These are phyloP conservation scores for Pyricularia sp. DNA, from an alignment of 2,329 filamentous ascomycete genomes.

Conservation along the genomic window DNA sequence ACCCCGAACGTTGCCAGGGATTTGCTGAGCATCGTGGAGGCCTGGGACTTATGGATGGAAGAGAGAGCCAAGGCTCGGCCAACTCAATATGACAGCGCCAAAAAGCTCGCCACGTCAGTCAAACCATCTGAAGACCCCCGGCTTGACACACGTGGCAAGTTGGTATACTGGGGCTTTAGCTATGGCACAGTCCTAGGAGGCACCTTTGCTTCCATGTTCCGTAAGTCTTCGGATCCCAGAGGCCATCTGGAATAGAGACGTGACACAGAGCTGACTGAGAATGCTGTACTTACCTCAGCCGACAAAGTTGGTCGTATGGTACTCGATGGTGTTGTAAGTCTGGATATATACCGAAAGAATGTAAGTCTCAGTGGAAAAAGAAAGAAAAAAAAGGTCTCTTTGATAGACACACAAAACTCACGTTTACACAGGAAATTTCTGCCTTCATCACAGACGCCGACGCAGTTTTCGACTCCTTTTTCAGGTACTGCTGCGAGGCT, in stretches of 20 bases:
- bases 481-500: constrained; percentile 34
- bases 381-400: too few species aligned
- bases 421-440: background rate
- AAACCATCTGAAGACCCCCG: background rate
- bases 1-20: constrained; percentile 27
- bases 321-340: constrained; percentile 19
- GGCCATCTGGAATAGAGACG: background rate
- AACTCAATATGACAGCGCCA: background rate
- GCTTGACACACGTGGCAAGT: constrained; percentile 13
- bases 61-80: background rate
- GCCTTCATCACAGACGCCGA: constrained; percentile 19
- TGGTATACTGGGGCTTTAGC: constrained; percentile 45
- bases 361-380: constrained; percentile 5
- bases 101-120: constrained; percentile 9
- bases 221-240: background rate
- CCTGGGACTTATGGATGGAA: constrained; percentile 24
- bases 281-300: constrained; percentile 8
- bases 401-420: background rate
- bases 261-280: background rate
- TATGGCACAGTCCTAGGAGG: constrained; percentile 44
- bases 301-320: constrained; percentile 23
- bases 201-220: constrained; percentile 36
- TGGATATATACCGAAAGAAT: constrained; percentile 24
- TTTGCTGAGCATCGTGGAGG: constrained; percentile 29
- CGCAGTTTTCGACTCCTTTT: constrained; percentile 33